These are phyloP conservation scores for Colletotrichum sp. DNA, from an alignment of 2,329 filamentous ascomycete genomes.

Conservation along the genomic window DNA sequence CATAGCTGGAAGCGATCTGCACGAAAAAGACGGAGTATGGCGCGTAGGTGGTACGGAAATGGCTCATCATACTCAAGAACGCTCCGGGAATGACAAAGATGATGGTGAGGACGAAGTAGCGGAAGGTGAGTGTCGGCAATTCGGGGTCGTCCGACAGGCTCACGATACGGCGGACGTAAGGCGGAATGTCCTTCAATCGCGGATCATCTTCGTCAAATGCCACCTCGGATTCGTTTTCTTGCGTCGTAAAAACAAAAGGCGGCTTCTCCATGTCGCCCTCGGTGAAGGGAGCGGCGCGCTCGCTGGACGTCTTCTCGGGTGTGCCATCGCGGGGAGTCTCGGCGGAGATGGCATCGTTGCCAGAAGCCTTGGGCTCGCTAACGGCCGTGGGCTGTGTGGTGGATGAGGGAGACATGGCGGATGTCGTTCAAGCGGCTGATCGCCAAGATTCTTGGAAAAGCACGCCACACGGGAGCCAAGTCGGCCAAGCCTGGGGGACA, in stretches of 20 bases:
- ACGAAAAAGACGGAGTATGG: conserved; percentile 41
- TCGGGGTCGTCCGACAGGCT: conserved; percentile 48
- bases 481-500: conserved; percentile 7
- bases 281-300: conserved; percentile 18
- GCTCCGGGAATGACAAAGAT: conserved; percentile 61
- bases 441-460: conserved; percentile 14
- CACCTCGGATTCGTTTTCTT: conserved; percentile 27
- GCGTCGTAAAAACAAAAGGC: conserved; percentile 23
- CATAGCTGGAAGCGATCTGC: conserved; percentile 61
- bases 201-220: conserved; percentile 50
- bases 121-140: conserved; percentile 60
- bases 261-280: conserved; percentile 27
- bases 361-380: background rate
- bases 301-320: background rate
- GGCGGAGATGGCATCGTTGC: background rate
- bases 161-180: conserved; percentile 33
- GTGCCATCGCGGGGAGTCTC: background rate
- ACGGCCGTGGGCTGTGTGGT: background rate
- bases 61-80: conserved; percentile 53
- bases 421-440: background rate
- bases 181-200: conserved; percentile 57
- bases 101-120: conserved; percentile 61
- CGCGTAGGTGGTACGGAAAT: conserved; percentile 35
- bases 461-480: conserved; percentile 6
- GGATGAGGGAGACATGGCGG: conserved; percentile 3